Evolutionary conservation across 2,329 filamentous ascomycete genomes (phyloP), one percentile per base, ranked within the genome.

Genomic region (Ascochyta koolunga): DNA sequence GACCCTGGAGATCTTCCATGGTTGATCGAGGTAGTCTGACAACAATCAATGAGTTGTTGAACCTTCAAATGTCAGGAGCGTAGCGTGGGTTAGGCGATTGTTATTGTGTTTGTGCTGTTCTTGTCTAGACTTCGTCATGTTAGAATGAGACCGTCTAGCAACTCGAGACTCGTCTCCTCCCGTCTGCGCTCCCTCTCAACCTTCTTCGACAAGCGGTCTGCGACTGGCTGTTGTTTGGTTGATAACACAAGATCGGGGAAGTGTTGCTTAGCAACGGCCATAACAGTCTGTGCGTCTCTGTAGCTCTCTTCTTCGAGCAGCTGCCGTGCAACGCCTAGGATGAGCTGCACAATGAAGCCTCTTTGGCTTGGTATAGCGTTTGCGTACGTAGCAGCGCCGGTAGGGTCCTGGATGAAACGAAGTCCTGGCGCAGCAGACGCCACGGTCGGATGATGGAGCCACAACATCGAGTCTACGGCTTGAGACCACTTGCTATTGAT

Each of bases 241-340:
- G 50, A 49, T 13, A 69, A 43, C 19, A 70, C 67, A n/a, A 73
- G 27, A 7, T 73, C 69, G 2, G 69, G 56, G 35, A 72, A 73
- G 41, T 72, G 62, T 11, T 66, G 50, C 46, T 68, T 67, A 5
- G 64, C 58, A 27, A 73, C 72, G 2, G 67, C 50, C 61, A 74
- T 67, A 4, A 62, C 67, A 5, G 57, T 37, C 32, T 69, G 68
- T 11, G 71, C 71, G 35, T 72, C 69, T 3, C 49, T 44, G 29
- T 63, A 68, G 16, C 58, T 61, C 38, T 71, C 59, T 29, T 70
- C 61, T n/a, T 66, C 64, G 10, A 74, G 48, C 18, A 67, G 50
- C 36, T 69, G 64, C 9, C 62, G 68, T 18, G 72, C 71, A 19
- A 68, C 62, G 13, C 62, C 69, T 11, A 74, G 31, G 38, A 66